Base-by-base conservation (phyloP, 1,284 basidiomycete species). In the Microbotryum scabiosae region DNA sequence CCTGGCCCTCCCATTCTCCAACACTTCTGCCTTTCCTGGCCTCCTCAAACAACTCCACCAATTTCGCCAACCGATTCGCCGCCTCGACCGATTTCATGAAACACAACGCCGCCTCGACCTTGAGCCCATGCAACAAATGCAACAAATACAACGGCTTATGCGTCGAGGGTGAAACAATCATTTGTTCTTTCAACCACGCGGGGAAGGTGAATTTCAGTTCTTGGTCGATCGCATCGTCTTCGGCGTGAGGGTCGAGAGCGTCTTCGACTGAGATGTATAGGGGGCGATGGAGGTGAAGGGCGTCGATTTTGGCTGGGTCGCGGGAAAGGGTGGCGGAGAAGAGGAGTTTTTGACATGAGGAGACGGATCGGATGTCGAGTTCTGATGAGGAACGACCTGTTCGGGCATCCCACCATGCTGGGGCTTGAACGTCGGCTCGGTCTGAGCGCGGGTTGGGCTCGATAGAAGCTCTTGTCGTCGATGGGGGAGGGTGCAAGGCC, bases 31-130 rank as follows among this genome's bases (percentile, higher is more conserved):
- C 18, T 50, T 23, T n/a, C 56, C 61, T 16, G 8, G 57, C 56
- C 20, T 62, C n/a, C 60, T 67, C 85, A 69, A 97, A 94, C 70
- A 88, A 87, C 52, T 86, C 82, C 65, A 97, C 83, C 5, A 97
- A 80, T 57, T 81, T 82, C 21, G 93, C 86, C 9, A 98, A 83
- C 14, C 94, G 82, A 1, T 81, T 78, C 0, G 93, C 90, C 0
- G 89, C 90, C 72, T 97, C 93, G 14, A 96, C 87, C 0, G 88
- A 91, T 75, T 97, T 98, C 10, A 92, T 96, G 77, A 99, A 99
- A 54, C 94, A 86, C 25, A 99, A 80, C 0, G 87, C 88, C 63
- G 87, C 87, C 14, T 76, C 79, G 21, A 91, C 78, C 16, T 76
- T 72, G 51, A 78, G 78, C 6, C 76, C 72, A 71, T 87, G 85